Evolutionary conservation across 2,329 filamentous ascomycete species (phyloP).

Genomic region (Falciphora oryzae): DNA sequence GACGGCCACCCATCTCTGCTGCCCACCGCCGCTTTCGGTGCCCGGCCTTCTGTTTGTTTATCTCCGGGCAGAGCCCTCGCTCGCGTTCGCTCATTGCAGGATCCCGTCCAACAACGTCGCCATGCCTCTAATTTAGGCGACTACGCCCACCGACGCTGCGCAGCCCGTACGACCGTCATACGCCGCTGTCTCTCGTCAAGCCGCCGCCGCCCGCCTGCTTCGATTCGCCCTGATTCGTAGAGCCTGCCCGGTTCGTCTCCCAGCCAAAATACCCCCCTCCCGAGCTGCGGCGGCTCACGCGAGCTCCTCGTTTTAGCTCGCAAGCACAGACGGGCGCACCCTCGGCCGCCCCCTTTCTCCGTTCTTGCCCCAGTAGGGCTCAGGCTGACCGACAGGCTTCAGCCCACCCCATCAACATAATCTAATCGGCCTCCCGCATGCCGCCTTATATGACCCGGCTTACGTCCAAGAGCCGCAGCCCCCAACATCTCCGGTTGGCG

Average conservation of each 20-base stretch:
- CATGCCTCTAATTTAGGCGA: background rate
- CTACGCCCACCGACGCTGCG: background rate
- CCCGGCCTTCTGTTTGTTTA: background rate
- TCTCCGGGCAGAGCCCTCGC: background rate
- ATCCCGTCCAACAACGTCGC: no score
- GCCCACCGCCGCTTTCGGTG: background rate
- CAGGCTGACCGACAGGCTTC: constrained; percentile 6
- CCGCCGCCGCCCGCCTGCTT: no score
- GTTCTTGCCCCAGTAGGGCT: constrained; percentile 1
- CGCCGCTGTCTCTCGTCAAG: background rate
- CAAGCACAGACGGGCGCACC: background rate
- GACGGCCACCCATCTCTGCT: background rate
- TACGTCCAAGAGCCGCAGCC: background rate
- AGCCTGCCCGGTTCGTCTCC: background rate
- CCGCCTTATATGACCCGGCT: constrained; percentile 9
- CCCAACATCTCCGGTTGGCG: constrained; percentile 4
- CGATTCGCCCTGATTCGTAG: background rate
- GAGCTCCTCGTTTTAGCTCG: no score
- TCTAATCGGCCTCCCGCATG: constrained; percentile 3
- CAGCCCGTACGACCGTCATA: background rate
- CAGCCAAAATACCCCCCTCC: background rate
- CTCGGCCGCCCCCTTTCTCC: background rate
- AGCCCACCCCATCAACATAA: background rate
- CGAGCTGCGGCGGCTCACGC: background rate
- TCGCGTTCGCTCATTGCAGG: background rate